A percentile compares a stretch with the other conserved stretches of the same genome.
phyloP scores from a whole-genome alignment of 257 asterid species.

The Salvia rosmarinus region DNA sequence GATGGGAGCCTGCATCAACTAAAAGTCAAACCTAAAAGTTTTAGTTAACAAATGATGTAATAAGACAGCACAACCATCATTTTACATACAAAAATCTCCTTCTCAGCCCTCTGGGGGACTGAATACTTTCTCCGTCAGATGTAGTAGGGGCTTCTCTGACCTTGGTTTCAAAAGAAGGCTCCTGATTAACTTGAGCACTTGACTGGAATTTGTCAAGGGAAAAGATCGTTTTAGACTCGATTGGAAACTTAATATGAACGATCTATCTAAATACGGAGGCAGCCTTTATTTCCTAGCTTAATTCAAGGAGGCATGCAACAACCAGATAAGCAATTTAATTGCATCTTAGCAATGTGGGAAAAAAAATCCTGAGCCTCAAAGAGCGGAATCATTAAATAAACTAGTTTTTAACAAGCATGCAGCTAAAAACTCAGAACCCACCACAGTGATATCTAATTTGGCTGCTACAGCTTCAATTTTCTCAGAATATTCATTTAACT shows the following conservation, averaged over 20 bases:
- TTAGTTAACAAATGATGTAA: background rate
- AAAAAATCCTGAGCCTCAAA: background rate
- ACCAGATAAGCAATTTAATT: conserved; percentile 6
- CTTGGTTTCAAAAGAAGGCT: conserved; percentile 46
- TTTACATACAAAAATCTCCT: conserved; percentile 68
- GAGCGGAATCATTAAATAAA: background rate
- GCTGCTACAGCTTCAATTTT: conserved; percentile 81
- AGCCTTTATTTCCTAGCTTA: background rate
- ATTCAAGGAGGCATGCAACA: background rate
- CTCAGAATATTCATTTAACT: conserved; percentile 69
- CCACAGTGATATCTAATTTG: conserved; percentile 63
- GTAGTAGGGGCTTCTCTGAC: conserved; percentile 47
- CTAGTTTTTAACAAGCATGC: conserved; percentile 1
- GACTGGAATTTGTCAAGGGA: conserved; percentile 50
- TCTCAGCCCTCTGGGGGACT: conserved; percentile 72
- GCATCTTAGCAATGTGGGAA: background rate
- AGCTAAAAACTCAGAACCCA: conserved; percentile 30
- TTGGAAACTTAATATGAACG: background rate
- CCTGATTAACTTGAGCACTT: conserved; percentile 42
- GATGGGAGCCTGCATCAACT: conserved; percentile 56
- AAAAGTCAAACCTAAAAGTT: conserved; percentile 31
- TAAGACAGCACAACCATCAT: conserved; percentile 1
- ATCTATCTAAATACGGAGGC: background rate
- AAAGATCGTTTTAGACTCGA: conserved; percentile 27
- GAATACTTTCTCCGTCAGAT: conserved; percentile 51